Percentiles rank a stretch among this genome's conserved stretches.
phyloP scores from a whole-genome alignment of 2,329 filamentous ascomycete species.

The Stagonosporopsis chrysanthemi region DNA sequence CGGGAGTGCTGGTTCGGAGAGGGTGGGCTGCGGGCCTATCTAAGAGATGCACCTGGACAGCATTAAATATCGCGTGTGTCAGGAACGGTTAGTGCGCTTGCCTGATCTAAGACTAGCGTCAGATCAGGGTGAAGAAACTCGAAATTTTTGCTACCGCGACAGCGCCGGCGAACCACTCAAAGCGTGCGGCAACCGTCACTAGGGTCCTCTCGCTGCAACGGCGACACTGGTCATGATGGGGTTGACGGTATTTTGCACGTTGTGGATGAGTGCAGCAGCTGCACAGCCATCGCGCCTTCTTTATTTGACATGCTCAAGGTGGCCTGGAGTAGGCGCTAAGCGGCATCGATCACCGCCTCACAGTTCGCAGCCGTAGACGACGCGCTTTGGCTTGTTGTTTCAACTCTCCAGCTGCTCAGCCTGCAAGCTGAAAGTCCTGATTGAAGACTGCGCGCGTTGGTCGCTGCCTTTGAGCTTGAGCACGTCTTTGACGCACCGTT shows the following conservation, averaged over 20 bases:
- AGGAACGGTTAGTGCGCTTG: constrained; percentile 28
- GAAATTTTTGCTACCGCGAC: constrained; percentile 40
- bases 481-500: background rate
- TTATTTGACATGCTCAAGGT: constrained; percentile 26
- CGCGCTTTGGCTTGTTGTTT: constrained; percentile 17
- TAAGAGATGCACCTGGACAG: constrained; percentile 32
- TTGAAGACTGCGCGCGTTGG: constrained; percentile 1
- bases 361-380: constrained; percentile 18
- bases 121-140: constrained; percentile 36
- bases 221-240: constrained; percentile 1
- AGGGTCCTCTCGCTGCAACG: constrained; percentile 2
- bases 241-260: constrained; percentile 11
- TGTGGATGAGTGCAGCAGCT: constrained; percentile 10
- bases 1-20: constrained; percentile 39
- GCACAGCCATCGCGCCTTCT: constrained; percentile 22
- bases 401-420: constrained; percentile 14
- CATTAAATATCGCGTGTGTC: constrained; percentile 35
- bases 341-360: constrained; percentile 33
- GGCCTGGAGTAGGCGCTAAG: constrained; percentile 31
- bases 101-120: constrained; percentile 28
- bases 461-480: background rate
- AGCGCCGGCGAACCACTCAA: constrained; percentile 28
- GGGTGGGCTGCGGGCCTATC: constrained; percentile 42
- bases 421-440: background rate
- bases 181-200: constrained; percentile 10